phyloP scores from a whole-genome alignment of 108 stramenopile genomes.

The Nitzschia palea region DNA sequence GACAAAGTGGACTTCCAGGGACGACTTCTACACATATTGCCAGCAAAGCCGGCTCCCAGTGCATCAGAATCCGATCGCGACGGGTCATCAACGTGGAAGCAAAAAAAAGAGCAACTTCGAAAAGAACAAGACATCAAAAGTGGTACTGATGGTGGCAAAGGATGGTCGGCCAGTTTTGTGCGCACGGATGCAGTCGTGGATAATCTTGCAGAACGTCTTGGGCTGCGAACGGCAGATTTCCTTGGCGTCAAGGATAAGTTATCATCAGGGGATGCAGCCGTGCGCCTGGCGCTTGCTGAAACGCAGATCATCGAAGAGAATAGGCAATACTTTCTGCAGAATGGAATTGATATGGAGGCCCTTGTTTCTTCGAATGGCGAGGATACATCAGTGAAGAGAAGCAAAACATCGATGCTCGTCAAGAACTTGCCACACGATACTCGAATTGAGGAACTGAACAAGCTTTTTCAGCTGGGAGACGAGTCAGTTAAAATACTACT shows the following conservation, averaged over 20 bases:
- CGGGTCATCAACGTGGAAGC: conserved; percentile 79
- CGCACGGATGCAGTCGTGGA: conserved; percentile 96
- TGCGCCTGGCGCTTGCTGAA: conserved; percentile 94
- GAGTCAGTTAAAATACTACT: conserved; percentile 66
- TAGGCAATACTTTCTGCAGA: conserved; percentile 80
- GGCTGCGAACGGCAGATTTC: conserved; percentile 89
- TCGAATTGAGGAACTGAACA: conserved; percentile 77
- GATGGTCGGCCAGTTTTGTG: conserved; percentile 94
- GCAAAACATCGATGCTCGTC: conserved; percentile 87
- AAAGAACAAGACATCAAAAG: conserved; percentile 74
- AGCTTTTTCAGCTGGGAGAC: conserved; percentile 84
- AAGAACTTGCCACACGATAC: conserved; percentile 96
- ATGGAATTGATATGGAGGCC: conserved; percentile 90
- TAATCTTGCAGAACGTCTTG: conserved; percentile 86
- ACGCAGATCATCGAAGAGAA: conserved; percentile 95
- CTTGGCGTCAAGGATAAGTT: conserved; percentile 88
- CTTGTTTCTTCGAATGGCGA: conserved; percentile 56
- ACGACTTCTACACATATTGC: conserved; percentile 83
- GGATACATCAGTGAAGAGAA: conserved; percentile 50
- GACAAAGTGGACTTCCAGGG: conserved; percentile 88
- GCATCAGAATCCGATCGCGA: conserved; percentile 8
- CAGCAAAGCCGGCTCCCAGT: conserved; percentile 58
- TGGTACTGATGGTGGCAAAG: conserved; percentile 43
- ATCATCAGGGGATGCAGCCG: conserved; percentile 86
- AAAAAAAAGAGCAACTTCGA: conserved; percentile 82